Evolutionary conservation across 208 protist species (phyloP).

Genomic region (Trypanosoma cruzi): DNA sequence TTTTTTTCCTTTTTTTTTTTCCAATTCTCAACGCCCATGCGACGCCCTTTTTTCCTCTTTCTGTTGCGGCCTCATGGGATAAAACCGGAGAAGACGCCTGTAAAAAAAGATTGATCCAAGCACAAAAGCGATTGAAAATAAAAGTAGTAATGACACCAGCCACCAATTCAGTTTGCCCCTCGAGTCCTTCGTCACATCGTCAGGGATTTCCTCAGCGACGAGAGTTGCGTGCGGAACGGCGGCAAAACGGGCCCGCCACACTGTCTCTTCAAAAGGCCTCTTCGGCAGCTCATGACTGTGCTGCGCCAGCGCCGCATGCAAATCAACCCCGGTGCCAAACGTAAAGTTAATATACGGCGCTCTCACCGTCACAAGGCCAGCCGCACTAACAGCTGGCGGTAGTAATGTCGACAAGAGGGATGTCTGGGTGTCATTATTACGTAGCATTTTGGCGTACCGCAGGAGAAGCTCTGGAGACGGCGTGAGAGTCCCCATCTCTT

Average conservation of each 20-base stretch:
- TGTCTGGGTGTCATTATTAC: conserved; percentile 29
- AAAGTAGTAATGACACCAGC: conserved; percentile 45
- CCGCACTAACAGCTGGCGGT: not conserved
- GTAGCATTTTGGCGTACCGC: conserved; percentile 36
- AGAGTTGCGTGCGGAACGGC: conserved; percentile 46
- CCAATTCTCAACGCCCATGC: too few relatives aligned
- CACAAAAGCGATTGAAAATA: conserved; percentile 39
- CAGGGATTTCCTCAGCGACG: conserved; percentile 28
- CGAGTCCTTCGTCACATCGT: conserved; percentile 40
- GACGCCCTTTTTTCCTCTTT: not conserved
- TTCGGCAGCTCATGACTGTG: conserved; percentile 20
- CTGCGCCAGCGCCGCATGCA: conserved; percentile 31
- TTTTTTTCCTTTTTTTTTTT: not conserved
- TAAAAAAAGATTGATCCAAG: conserved; percentile 49
- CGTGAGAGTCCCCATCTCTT: conserved; percentile 19
- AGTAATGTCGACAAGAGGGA: conserved; percentile 20
- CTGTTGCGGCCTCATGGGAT: not conserved
- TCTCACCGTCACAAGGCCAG: conserved; percentile 10
- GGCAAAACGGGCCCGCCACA: conserved; percentile 47
- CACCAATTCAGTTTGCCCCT: conserved; percentile 47
- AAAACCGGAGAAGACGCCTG: conserved; percentile 37
- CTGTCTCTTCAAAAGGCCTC: conserved; percentile 29
- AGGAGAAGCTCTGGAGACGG: conserved; percentile 52
- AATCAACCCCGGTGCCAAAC: conserved; percentile 50
- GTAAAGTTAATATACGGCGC: conserved; percentile 54